Evolutionary conservation across 257 asterid genomes (phyloP).

Genomic region (Solanum tarapatanum): DNA sequence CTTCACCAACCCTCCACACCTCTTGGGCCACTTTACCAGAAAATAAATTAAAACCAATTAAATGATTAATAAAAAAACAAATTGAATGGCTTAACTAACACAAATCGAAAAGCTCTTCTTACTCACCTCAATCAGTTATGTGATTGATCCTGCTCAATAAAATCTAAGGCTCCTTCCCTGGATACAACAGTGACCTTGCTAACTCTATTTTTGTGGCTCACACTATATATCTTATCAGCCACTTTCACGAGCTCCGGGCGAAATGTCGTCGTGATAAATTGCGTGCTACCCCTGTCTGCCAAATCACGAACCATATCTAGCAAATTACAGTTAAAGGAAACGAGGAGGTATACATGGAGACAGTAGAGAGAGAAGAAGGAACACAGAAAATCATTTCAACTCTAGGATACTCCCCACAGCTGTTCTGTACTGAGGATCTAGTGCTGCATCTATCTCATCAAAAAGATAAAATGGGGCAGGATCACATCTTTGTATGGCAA

Average conservation of each 20-base stretch:
- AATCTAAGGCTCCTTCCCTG: constrained; percentile 71
- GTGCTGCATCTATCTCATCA: constrained; percentile 98
- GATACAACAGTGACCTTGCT: constrained; percentile 69
- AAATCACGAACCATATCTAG: constrained; percentile 90
- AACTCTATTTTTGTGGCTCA: constrained; percentile 80
- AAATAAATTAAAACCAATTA: background rate
- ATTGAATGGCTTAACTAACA: background rate
- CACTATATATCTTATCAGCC: constrained; percentile 92
- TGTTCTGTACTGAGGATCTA: constrained; percentile 98
- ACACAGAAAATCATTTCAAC: background rate
- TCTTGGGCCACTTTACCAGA: background rate
- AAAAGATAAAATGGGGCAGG: constrained; percentile 99
- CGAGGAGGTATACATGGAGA: background rate
- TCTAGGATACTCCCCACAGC: constrained; percentile 98
- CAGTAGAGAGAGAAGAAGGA: background rate
- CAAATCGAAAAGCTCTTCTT: background rate
- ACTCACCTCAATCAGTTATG: constrained; percentile 56
- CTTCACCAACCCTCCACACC: background rate
- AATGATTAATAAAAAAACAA: background rate
- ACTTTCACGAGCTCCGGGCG: constrained; percentile 91
- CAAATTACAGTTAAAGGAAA: constrained; percentile 28
- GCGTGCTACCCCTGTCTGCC: constrained; percentile 84
- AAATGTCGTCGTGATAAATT: constrained; percentile 88
- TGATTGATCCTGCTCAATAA: constrained; percentile 83
- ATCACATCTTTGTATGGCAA: constrained; percentile 97